Base-by-base conservation (phyloP, 2,329 filamentous ascomycete genomes). In the Elsinoe perseae region DNA sequence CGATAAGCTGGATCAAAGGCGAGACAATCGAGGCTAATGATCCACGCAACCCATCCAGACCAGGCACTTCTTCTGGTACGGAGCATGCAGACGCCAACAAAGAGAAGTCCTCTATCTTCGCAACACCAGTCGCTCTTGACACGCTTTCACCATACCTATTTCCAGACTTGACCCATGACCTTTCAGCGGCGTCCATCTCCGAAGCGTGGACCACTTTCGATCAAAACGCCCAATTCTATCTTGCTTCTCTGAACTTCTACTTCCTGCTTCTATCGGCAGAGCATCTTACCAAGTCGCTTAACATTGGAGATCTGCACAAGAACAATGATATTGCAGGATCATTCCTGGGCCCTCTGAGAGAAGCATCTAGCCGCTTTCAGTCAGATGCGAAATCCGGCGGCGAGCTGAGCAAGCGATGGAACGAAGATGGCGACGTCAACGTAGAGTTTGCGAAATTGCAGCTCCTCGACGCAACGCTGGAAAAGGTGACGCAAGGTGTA, bases 1-100 rank as follows among this genome's bases (percentile, higher is more conserved):
- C 80, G 2, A 75, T 84, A 4, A 75, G 77, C 30, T 84, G 81
- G 81, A 69, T 83, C 30, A 83, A 82, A 63, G 73, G 80, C 38
- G 81, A 83, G 63, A 77, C 80, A 0, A 71, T 83, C 4, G 72
- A 76, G 61, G 74, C 76, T 3, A 75, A 44, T 16, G 53, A 46
- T n/a, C 10, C 53, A 25, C 40, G 36, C 16, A 36, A 12, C n/a
- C 9, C 38, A 18, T 38, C 50, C 14, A 10, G 34, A 12, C 50
- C 46, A 21, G 16, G 18, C 25, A 58, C 42, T 3, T 40, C 30
- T 9, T 46, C 57, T n/a, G 46, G 53, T n/a, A 36, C 58, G 16
- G 42, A 50, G 14, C 27, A 50, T 14, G 38, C 50, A 28, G 36
- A 58, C 9, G 46, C 43, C 1, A 48, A 58, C 2, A 34, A 56